A percentile compares a stretch with the other conserved stretches of the same genome.
phyloP scores from a whole-genome alignment of 192 early-diverging fungal species.

The Dispira parvispora region DNA sequence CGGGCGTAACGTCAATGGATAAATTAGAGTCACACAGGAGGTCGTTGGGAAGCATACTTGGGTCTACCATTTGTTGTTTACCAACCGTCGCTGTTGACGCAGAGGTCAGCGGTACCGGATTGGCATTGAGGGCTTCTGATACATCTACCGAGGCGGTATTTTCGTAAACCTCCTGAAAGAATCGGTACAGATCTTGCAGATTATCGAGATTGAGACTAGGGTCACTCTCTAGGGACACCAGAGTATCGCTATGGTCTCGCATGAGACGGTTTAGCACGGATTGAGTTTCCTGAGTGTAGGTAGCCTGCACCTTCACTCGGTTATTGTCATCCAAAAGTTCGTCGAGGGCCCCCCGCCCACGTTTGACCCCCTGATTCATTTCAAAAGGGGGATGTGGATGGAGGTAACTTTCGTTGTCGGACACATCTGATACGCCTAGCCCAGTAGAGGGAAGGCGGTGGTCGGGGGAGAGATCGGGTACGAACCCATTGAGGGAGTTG shows the following conservation, averaged over 20 bases:
- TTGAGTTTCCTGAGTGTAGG: slow-evolving; percentile 5
- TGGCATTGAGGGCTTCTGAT: neutral
- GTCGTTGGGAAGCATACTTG: neutral
- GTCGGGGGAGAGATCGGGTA: slow-evolving; percentile 2
- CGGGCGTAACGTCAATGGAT: neutral
- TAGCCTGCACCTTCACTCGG: slow-evolving; percentile 1
- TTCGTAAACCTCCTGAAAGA: slow-evolving; percentile 8
- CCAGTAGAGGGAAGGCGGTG: neutral
- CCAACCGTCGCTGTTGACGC: too few species aligned
- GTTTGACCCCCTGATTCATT: neutral
- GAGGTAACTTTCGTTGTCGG: too few species aligned
- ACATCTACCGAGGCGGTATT: slow-evolving; percentile 2
- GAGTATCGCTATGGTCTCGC: neutral
- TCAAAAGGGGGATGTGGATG: too few species aligned
- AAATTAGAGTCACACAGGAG: neutral
- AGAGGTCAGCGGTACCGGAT: too few species aligned
- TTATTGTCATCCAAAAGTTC: neutral
- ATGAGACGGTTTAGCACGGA: neutral
- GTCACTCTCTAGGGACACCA: neutral
- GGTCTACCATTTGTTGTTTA: too few species aligned
- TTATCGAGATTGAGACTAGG: neutral
- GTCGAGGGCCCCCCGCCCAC: neutral
- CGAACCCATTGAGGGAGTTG: neutral
- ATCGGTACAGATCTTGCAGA: slow-evolving; percentile 5
- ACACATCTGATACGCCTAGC: too few species aligned